phyloP scores from a whole-genome alignment of 768 basidiomycete species.

The Pleurotus salmoneostramineus region DNA sequence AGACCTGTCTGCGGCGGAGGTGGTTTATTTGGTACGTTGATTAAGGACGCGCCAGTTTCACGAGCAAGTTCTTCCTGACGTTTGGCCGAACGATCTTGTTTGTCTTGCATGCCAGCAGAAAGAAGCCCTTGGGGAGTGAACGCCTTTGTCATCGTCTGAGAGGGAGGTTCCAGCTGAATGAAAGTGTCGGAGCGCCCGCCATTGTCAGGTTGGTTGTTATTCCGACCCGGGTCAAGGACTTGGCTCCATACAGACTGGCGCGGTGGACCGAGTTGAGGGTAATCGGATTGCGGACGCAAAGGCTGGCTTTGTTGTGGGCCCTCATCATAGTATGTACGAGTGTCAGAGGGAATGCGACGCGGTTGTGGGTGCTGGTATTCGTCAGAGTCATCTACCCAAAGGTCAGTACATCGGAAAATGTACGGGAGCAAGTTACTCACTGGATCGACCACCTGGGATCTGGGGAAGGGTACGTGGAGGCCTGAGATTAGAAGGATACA shows the following conservation, averaged over 20 bases:
- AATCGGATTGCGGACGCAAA: conserved; percentile 52
- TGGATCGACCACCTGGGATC: conserved; percentile 43
- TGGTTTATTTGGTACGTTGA: conserved; percentile 95
- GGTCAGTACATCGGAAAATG: conserved; percentile 9
- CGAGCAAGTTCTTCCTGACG: conserved; percentile 91
- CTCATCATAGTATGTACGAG: conserved; percentile 57
- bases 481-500: conserved; percentile 43
- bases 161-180: conserved; percentile 67
- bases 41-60: conserved; percentile 85
- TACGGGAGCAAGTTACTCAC: conserved; percentile 30
- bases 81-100: conserved; percentile 93
- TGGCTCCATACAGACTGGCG: conserved; percentile 86
- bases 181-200: conserved; percentile 49
- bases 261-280: conserved; percentile 47
- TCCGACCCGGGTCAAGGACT: conserved; percentile 69
- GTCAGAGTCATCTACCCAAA: conserved; percentile 38
- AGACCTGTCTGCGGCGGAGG: conserved; percentile 94
- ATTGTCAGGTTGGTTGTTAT: conserved; percentile 32
- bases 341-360: conserved; percentile 53
- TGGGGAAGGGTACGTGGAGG: conserved; percentile 66
- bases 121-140: conserved; percentile 94
- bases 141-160: conserved; percentile 83
- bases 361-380: conserved; percentile 29
- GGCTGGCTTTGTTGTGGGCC: conserved; percentile 43
- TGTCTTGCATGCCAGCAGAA: conserved; percentile 92